Percentiles rank a stretch among this genome's conserved stretches.
phyloP scores from a whole-genome alignment of 75 land plant species.

The Cunninghamia lanceolata region DNA sequence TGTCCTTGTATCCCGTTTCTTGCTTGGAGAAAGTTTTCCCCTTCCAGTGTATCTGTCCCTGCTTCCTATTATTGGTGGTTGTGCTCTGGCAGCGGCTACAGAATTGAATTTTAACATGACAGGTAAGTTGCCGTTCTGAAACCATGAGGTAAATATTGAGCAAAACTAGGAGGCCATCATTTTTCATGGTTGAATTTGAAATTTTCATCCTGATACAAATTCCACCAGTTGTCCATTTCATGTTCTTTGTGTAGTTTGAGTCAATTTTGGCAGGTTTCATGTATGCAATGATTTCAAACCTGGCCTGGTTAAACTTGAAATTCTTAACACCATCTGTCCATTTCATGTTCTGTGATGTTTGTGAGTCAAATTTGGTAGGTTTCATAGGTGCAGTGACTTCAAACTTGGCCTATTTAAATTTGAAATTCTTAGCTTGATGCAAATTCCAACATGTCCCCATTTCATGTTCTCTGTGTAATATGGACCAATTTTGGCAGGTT shows the following conservation, averaged over 20 bases:
- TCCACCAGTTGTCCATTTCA: background rate
- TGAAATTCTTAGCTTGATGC: background rate
- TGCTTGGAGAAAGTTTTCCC: conserved; percentile 71
- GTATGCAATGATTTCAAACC: conserved; percentile 85
- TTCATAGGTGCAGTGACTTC: conserved; percentile 88
- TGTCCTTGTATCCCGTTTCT: conserved; percentile 64
- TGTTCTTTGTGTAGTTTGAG: background rate
- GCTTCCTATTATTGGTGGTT: conserved; percentile 73
- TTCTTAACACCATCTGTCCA: background rate
- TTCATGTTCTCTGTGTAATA: background rate
- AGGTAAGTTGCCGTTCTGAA: conserved; percentile 24
- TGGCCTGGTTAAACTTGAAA: conserved; percentile 27
- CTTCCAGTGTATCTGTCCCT: conserved; percentile 60
- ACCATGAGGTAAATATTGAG: background rate
- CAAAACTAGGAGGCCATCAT: background rate
- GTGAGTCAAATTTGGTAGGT: conserved; percentile 28
- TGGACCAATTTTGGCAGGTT: conserved; percentile 36
- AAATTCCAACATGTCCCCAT: background rate
- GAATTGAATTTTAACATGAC: conserved; percentile 86
- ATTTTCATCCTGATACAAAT: background rate
- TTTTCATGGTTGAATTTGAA: background rate
- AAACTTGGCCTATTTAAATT: conserved; percentile 36
- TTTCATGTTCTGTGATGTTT: background rate
- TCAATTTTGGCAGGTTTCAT: conserved; percentile 54
- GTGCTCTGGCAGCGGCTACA: conserved; percentile 69